Evolutionary conservation across 331 rosid genomes (phyloP).

Genomic region (Pyracantha coccinea): DNA sequence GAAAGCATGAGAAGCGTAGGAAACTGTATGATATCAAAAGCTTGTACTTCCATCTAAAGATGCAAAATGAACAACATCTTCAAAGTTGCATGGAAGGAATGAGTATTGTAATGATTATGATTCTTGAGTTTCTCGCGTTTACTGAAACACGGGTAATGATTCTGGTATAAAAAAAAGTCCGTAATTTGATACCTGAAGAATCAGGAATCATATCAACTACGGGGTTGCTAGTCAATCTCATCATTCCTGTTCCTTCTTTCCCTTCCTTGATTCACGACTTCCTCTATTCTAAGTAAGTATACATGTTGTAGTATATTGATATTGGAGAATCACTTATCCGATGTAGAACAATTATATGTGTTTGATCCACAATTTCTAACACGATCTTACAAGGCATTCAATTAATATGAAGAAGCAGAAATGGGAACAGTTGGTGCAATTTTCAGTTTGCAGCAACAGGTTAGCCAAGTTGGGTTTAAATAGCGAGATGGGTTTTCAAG

Average conservation of each 20-base stretch:
- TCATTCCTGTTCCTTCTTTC: neutral
- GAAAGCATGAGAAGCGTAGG: neutral
- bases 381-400: neutral
- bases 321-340: neutral
- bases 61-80: neutral
- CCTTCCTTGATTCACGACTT: neutral
- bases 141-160: neutral
- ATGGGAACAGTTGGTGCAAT: neutral
- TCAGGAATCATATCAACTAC: too few species aligned
- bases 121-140: neutral
- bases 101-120: neutral
- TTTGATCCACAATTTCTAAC: neutral
- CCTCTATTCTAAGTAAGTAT: neutral
- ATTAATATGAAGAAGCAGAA: neutral
- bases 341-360: neutral
- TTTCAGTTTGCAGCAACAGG: too few species aligned
- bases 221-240: too few species aligned
- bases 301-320: neutral
- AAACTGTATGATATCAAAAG: neutral
- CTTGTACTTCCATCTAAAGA: neutral
- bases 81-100: neutral
- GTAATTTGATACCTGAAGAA: too few species aligned
- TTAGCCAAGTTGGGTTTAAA: too few species aligned
- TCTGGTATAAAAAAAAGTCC: too few species aligned
- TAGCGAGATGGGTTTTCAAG: too few species aligned